phyloP scores from a whole-genome alignment of 2,329 filamentous ascomycete species.

The Microcyclospora tardicrescens region DNA sequence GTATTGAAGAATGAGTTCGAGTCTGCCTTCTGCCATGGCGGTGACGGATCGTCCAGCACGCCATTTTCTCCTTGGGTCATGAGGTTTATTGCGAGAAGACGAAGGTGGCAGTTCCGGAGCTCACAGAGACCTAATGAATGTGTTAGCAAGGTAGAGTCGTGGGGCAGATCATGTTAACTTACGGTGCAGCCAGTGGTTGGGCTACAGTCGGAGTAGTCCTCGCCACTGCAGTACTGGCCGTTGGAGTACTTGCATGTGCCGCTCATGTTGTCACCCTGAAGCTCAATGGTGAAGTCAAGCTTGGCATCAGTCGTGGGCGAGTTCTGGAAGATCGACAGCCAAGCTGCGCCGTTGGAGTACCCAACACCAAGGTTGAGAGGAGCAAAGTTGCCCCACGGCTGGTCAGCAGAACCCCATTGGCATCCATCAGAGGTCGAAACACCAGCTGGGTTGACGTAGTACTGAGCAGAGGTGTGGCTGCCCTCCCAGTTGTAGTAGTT shows the following conservation, averaged over 20 bases:
- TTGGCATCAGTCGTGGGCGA: conserved; percentile 54
- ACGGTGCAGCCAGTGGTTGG: conserved; percentile 62
- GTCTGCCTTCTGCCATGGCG: conserved; percentile 2
- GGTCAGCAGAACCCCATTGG: conserved; percentile 54
- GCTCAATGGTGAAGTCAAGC: conserved; percentile 68
- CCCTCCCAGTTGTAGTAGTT: conserved; percentile 69
- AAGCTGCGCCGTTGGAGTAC: conserved; percentile 55
- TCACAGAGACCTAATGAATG: conserved; percentile 32
- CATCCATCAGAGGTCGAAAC: conserved; percentile 55
- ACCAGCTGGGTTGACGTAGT: conserved; percentile 86
- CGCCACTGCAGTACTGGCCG: conserved; percentile 46
- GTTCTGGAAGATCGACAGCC: conserved; percentile 77
- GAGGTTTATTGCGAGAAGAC: conserved; percentile 24
- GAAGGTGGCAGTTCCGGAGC: conserved; percentile 38
- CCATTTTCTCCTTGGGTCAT: conserved; percentile 4
- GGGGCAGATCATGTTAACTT: conserved; percentile 33
- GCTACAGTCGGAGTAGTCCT: conserved; percentile 36
- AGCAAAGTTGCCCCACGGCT: conserved; percentile 65
- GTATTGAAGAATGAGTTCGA: conserved; percentile 1
- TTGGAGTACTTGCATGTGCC: conserved; percentile 53
- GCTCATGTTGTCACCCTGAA: conserved; percentile 51
- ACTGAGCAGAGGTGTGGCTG: conserved; percentile 73
- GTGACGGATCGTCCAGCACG: conserved; percentile 5
- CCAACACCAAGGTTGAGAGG: conserved; percentile 78
- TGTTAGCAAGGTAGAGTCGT: background rate